These are phyloP conservation scores for Penicillium macrosclerotiorum DNA, from an alignment of 495 filamentous ascomycete species.

Conservation along the genomic window DNA sequence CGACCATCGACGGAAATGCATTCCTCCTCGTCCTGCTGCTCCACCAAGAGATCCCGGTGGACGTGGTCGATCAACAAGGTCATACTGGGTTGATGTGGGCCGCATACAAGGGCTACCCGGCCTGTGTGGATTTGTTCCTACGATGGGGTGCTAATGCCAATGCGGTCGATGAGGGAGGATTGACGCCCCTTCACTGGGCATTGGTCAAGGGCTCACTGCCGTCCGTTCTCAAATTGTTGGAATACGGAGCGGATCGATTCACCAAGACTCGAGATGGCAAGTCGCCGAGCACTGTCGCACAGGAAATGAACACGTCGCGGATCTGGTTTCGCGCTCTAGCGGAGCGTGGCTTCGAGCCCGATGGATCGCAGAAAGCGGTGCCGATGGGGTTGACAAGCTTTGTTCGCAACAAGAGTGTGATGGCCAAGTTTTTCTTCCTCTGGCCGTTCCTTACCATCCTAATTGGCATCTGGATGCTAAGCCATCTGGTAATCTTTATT, in stretches of 20 bases:
- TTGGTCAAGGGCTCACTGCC: constrained; percentile 84
- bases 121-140: constrained; percentile 87
- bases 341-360: constrained; percentile 79
- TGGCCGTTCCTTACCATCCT: constrained; percentile 80
- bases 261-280: constrained; percentile 84
- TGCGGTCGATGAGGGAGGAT: constrained; percentile 82
- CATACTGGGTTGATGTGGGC: constrained; percentile 98
- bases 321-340: constrained; percentile 82
- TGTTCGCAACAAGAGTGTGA: constrained; percentile 72
- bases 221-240: constrained; percentile 87
- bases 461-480: constrained; percentile 66
- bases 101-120: constrained; percentile 91
- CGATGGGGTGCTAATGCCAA: constrained; percentile 95
- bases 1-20: constrained; percentile 96
- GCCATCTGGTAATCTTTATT: constrained; percentile 68
- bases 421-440: constrained; percentile 86
- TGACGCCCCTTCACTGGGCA: constrained; percentile 95
- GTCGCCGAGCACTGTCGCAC: constrained; percentile 75
- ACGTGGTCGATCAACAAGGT: constrained; percentile 80
- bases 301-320: constrained; percentile 81
- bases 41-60: constrained; percentile 91
- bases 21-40: constrained; percentile 82
- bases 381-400: constrained; percentile 48
- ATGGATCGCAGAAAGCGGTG: constrained; percentile 65
- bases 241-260: constrained; percentile 92